Evolutionary conservation across 371 early-diverging fungal genomes (phyloP), one percentile per base, ranked within the genome.

Genomic region (Apophysomyces sp.): DNA sequence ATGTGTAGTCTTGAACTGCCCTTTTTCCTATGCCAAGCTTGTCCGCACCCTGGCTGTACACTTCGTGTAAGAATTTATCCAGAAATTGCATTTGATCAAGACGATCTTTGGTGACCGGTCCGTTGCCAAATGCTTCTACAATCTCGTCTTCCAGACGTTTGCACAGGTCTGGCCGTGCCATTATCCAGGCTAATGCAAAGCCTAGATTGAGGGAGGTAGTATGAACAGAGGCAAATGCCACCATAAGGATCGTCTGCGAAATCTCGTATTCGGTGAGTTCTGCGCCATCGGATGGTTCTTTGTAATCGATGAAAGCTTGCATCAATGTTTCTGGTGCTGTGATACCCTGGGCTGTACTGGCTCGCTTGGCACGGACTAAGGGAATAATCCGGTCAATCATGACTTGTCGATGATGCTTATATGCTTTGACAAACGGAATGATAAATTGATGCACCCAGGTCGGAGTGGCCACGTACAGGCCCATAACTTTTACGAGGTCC

Each of bases 221-320:
- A 26, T 77, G 78, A 0, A 74, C 78, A n/a, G 78, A 69, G 3
- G 78, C 76, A 57, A 75, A 78, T 2, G 76, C 78, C 26, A 75
- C n/a, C 24, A 72, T 21, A 15, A 78, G 52, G 9, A 73, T 53
- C n/a, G 64, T 27, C 9, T 68, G 65, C 9, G 66, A 51, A 3
- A 74, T 49, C 32, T 72, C 65, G 4, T 57, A 37, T 1, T 62
- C 65, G 3, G 58, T 44, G 24, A 57, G 67, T 1, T 41, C 24
- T 11, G 60, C 53, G 16, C 74, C 70, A 28, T 72, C 67, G n/a
- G n/a, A n/a, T 9, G 52, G 64, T 1, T 71, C 51, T 24, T 40
- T 32, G 16, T 52, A 69, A 26, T 69, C 75, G 0, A 68, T 60
- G 2, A 72, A 51, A 3, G 61, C 67, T 57, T 76, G 67, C 34